Evolutionary conservation across 495 filamentous ascomycete species (phyloP).

Genomic region (Podospora sp.): DNA sequence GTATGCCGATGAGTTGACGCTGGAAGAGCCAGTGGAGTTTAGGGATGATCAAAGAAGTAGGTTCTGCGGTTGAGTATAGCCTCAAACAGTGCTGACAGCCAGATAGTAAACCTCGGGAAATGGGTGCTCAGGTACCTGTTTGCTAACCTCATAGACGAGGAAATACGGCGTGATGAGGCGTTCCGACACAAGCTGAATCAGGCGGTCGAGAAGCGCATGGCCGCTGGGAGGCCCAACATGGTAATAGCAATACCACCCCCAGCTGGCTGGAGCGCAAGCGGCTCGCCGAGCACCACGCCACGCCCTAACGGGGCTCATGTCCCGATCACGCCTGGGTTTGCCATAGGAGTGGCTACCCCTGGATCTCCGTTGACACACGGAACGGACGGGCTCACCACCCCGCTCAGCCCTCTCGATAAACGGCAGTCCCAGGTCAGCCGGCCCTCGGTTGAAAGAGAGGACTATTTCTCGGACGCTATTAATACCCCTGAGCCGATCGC

Average conservation of each 20-base stretch:
- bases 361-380: slow-evolving; percentile 41
- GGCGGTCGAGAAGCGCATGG: slow-evolving; percentile 58
- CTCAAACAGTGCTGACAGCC: slow-evolving; percentile 17
- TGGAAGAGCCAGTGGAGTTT: slow-evolving; percentile 75
- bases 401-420: slow-evolving; percentile 46
- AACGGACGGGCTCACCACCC: slow-evolving; percentile 41
- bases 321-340: slow-evolving; percentile 70
- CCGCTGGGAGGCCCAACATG: slow-evolving; percentile 53
- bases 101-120: slow-evolving; percentile 88
- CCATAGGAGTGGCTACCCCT: slow-evolving; percentile 81
- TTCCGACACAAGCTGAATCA: slow-evolving; percentile 69
- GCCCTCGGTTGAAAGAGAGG: slow-evolving; percentile 45
- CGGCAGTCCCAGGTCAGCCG: slow-evolving; percentile 36
- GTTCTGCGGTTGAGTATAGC: slow-evolving; percentile 29
- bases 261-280: slow-evolving; percentile 48
- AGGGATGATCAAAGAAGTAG: slow-evolving; percentile 93
- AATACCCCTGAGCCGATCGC: slow-evolving; percentile 38
- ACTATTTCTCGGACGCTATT: slow-evolving; percentile 53
- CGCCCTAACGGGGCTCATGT: slow-evolving; percentile 62
- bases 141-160: slow-evolving; percentile 82
- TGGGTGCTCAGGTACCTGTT: slow-evolving; percentile 96
- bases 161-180: slow-evolving; percentile 76
- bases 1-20: slow-evolving; percentile 83
- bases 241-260: slow-evolving; percentile 72
- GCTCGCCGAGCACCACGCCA: slow-evolving; percentile 59